These are phyloP conservation scores for Kalaharituber pfeilii DNA, from an alignment of 2,329 filamentous ascomycete genomes.

Conservation along the genomic window DNA sequence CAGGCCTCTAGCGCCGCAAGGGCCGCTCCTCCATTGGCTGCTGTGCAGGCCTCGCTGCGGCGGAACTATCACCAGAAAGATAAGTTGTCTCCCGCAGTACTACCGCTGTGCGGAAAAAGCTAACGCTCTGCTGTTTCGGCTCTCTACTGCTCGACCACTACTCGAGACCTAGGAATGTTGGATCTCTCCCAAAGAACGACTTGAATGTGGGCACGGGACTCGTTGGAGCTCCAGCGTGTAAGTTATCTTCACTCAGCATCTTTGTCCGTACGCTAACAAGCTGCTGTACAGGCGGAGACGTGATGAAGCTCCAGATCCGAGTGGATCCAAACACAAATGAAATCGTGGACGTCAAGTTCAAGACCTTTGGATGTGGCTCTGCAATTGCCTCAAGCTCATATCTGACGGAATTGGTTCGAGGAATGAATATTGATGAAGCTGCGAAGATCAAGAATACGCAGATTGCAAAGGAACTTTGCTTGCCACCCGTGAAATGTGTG, in stretches of 20 bases:
- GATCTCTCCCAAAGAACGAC: slow-evolving; percentile 62
- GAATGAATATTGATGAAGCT: slow-evolving; percentile 92
- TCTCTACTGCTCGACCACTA: slow-evolving; percentile 55
- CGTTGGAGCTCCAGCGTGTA: slow-evolving; percentile 66
- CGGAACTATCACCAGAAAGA: slow-evolving; percentile 24
- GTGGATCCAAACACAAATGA: slow-evolving; percentile 76
- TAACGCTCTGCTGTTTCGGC: slow-evolving; percentile 9
- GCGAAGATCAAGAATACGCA: slow-evolving; percentile 88
- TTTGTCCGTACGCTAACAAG: neutral
- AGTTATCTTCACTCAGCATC: neutral
- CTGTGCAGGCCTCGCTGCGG: slow-evolving; percentile 5
- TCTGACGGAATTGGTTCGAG: slow-evolving; percentile 80
- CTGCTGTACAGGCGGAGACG: slow-evolving; percentile 43
- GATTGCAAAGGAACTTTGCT: slow-evolving; percentile 87
- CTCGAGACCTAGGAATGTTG: slow-evolving; percentile 60
- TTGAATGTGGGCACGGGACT: slow-evolving; percentile 76
- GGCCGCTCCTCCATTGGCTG: too few species aligned
- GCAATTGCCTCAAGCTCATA: slow-evolving; percentile 93
- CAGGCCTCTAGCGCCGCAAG: slow-evolving; percentile 4
- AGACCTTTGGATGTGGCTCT: slow-evolving; percentile 88
- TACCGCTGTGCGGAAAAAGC: slow-evolving; percentile 2
- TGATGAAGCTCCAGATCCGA: slow-evolving; percentile 87
- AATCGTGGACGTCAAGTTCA: slow-evolving; percentile 92
- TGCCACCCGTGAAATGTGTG: slow-evolving; percentile 74
- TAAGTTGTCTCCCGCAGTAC: slow-evolving; percentile 13